phyloP scores from a whole-genome alignment of 2,329 filamentous ascomycete species.

The Exophiala alcalophila region DNA sequence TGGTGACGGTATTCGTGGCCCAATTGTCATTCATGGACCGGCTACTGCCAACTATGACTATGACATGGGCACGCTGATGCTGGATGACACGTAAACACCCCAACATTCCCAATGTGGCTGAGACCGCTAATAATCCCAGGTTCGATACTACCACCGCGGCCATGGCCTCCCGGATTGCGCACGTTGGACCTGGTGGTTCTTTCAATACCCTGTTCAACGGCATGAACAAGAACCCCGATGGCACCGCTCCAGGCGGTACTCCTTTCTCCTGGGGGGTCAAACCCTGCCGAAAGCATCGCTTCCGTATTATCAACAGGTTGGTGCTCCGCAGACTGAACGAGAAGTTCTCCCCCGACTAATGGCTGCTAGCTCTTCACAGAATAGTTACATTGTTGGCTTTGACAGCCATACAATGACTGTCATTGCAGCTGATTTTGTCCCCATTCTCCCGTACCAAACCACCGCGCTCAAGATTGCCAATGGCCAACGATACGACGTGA shows the following conservation, averaged over 20 bases:
- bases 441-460: conserved; percentile 27
- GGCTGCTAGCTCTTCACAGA: conserved; percentile 43
- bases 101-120: not conserved
- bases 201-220: conserved; percentile 32
- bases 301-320: conserved; percentile 37
- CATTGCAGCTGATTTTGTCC: conserved; percentile 28
- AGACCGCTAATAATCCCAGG: conserved; percentile 26
- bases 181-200: conserved; percentile 24
- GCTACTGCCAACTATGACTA: conserved; percentile 29
- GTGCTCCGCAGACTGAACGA: not conserved
- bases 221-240: conserved; percentile 26
- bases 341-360: conserved; percentile 1
- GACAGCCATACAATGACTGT: conserved; percentile 57
- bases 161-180: conserved; percentile 22
- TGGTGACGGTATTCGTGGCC: conserved; percentile 30
- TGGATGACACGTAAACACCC: conserved; percentile 27
- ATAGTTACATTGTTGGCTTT: conserved; percentile 51
- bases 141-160: conserved; percentile 27
- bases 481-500: conserved; percentile 45
- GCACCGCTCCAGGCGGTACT: conserved; percentile 17
- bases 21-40: conserved; percentile 31
- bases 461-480: conserved; percentile 43
- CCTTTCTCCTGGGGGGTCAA: conserved; percentile 29
- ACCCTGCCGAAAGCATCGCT: conserved; percentile 35
- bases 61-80: conserved; percentile 29